These are phyloP conservation scores for Botrytis fabae DNA, from an alignment of 2,329 filamentous ascomycete species.

Conservation along the genomic window DNA sequence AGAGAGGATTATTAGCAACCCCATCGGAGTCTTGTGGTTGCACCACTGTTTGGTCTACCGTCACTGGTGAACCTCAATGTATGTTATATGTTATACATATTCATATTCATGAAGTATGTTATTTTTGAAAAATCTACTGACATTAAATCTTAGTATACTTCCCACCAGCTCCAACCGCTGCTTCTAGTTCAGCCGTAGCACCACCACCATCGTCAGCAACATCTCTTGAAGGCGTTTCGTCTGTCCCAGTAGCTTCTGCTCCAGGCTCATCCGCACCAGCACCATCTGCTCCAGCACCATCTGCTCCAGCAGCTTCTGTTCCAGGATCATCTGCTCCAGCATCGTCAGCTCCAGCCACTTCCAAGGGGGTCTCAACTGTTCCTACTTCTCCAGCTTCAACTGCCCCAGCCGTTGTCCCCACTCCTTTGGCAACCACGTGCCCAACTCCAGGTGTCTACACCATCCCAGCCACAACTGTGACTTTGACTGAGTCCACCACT, in stretches of 20 bases:
- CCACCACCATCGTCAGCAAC: conserved; percentile 4
- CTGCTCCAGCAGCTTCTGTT: conserved; percentile 18
- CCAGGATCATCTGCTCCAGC: background rate
- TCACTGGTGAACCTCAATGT: conserved; percentile 67
- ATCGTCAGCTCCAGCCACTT: conserved; percentile 23
- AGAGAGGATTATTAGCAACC: conserved; percentile 42
- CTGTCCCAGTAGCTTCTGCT: conserved; percentile 19
- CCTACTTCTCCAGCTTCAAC: conserved; percentile 32
- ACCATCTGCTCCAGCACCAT: background rate
- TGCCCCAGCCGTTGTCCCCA: conserved; percentile 47
- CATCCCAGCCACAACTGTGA: conserved; percentile 70
- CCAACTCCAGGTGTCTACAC: conserved; percentile 72
- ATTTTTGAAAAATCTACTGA: background rate
- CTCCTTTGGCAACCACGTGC: conserved; percentile 52
- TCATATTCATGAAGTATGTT: conserved; percentile 4
- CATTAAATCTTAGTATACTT: conserved; percentile 30
- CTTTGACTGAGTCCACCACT: conserved; percentile 65
- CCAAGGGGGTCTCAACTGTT: conserved; percentile 15
- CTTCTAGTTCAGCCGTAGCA: background rate
- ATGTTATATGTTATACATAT: conserved; percentile 39
- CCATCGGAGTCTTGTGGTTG: conserved; percentile 61
- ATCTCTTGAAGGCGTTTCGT: conserved; percentile 7
- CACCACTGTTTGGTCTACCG: conserved; percentile 72
- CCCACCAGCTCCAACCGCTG: conserved; percentile 35
- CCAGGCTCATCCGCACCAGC: background rate